Evolutionary conservation across 2,329 filamentous ascomycete species (phyloP), one percentile per base, ranked within the genome.

Genomic region (Fusarium protoensiforme): DNA sequence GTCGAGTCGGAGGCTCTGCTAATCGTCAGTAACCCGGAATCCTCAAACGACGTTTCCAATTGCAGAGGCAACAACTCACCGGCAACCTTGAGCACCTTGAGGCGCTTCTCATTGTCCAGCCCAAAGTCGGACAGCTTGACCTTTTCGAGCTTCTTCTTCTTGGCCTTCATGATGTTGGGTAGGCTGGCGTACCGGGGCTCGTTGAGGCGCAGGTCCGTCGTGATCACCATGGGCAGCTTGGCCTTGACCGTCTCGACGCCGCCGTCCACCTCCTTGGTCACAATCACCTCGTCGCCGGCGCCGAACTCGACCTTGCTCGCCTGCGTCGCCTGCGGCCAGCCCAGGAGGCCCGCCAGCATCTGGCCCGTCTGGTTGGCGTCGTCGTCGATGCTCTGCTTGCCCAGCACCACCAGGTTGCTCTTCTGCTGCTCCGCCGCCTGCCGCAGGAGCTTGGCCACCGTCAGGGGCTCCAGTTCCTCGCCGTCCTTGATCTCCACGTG

Each of bases 141-240:
- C 92, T 98, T 98, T 79, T 96, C 94, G 78, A 99, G 81, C 80
- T 94, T 94, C 93, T 99, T 99, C 93, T 98, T 99, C 93, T 99
- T 99, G 61, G 96, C 96, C 92, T 98, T 99, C 96, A 99, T 99
- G 75, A 99, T 98, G 82, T 98, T 98, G 59, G 95, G 96, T 89
- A 99, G 83, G 84, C 91, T 98, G 24, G 96, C 96, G 83, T 98
- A 99, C 74, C 96, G 88, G 68, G 96, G 96, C 89, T 97, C 94
- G 81, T 99, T 99, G 82, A 99, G 86, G 61, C 96, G 87, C 85
- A 99, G 83, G 86, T 99, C 96, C 71, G 96, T 98, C 70, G 96
- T 99, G 78, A 99, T 93, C 61, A 99, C 87, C 91, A 98, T 92
- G 0, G 96, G 96, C 83, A 99, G 85, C 86, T 93, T 94, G 1